Base-by-base conservation (phyloP, 768 basidiomycete genomes). In the Kwoniella dejecticola region DNA sequence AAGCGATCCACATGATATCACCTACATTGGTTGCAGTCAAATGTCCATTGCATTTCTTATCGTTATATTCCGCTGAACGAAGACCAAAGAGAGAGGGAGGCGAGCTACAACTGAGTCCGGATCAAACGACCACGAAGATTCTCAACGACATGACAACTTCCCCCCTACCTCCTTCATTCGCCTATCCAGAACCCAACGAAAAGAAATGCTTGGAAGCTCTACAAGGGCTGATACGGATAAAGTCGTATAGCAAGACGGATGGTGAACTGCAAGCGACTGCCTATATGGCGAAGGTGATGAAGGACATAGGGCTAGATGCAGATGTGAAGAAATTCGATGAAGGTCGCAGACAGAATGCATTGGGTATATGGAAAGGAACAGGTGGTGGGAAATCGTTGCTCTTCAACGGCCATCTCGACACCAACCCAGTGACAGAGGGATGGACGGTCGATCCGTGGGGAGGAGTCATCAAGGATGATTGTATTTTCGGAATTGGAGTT, bases 381-480 rank as follows among this genome's bases (percentile, higher is more conserved):
- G 63, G 62, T 5, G 42, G 42, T 6, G 62, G 63, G 13, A 52
- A 59, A 31, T 46, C 24, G 15, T 40, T 64, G 27, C 40, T 64
- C 31, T 64, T 64, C 33, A 64, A 64, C 29, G 63, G 63, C 29
- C 63, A 64, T 33, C 11, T 64, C 11, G 63, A 64, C 40, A 64
- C 63, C n/a, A 64, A 64, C 30, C 63, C 63, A 13, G 63, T 48
- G 6, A 59, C 42, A 5, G 60, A 61, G 33, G 60, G 60, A 1
- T 61, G 60, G 60, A 61, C 60, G 7, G 52, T 61, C 11, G 63
- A 64, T 36, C 62, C 62, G 12, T 63, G 62, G 62, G 36, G 47
- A n/a, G 62, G 62, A 24, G 27, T 58, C 11, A 33, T 63, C 8
- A 41, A 38, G n/a, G 62, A 57, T 36, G 62, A 54, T 27, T 57